Percentiles rank a stretch among this genome's conserved stretches.
phyloP scores from a whole-genome alignment of 164 flowering plant genomes.

The Liquidambar formosana region DNA sequence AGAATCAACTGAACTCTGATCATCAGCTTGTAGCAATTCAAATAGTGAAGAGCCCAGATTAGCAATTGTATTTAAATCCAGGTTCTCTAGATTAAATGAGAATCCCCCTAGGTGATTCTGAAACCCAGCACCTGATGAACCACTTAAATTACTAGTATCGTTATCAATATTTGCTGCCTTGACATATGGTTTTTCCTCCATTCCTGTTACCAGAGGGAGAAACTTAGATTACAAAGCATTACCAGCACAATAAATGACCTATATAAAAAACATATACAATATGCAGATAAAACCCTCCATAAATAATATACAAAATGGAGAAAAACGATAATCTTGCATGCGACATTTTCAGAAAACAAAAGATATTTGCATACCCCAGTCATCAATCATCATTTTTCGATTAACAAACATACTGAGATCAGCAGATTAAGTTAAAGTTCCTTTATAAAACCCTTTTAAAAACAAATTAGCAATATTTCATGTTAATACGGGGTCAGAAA shows the following conservation, averaged over 20 bases:
- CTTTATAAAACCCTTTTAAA: too few relatives aligned
- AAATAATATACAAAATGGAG: too few relatives aligned
- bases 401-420: too few relatives aligned
- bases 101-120: constrained; percentile 37
- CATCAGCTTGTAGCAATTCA: constrained; percentile 62
- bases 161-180: constrained; percentile 41
- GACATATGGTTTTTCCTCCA: constrained; percentile 55
- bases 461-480: too few relatives aligned
- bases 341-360: too few relatives aligned
- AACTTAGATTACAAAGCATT: background rate
- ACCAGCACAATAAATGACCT: background rate
- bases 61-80: constrained; percentile 42
- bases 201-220: constrained; percentile 37
- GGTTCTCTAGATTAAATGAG: constrained; percentile 44
- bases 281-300: too few relatives aligned
- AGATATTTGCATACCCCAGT: too few relatives aligned
- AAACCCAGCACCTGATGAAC: constrained; percentile 45
- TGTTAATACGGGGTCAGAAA: too few relatives aligned
- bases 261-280: constrained; percentile 25
- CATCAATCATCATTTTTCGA: too few relatives aligned
- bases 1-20: constrained; percentile 51
- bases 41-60: constrained; percentile 46
- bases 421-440: too few relatives aligned
- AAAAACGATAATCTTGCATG: too few relatives aligned
- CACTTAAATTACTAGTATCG: constrained; percentile 46